phyloP scores from a whole-genome alignment of 495 filamentous ascomycete genomes.

The Oidiodendron maius region DNA sequence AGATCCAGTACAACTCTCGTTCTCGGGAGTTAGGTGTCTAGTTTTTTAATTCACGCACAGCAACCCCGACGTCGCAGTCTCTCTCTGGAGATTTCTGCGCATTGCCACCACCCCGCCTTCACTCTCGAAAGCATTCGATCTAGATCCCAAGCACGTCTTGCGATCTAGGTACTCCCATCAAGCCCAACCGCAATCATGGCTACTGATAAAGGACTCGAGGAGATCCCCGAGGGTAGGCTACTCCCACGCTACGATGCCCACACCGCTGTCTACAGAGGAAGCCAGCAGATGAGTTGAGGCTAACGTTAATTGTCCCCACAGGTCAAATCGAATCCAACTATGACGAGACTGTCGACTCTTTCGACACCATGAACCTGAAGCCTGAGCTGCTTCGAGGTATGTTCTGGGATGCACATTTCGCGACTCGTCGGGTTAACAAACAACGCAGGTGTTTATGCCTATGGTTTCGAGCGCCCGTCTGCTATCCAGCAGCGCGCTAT shows the following conservation, averaged over 20 bases:
- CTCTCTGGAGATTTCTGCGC: conserved; percentile 22
- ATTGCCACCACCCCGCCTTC: conserved; percentile 32
- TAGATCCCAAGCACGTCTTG: conserved; percentile 61
- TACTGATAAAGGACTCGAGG: conserved; percentile 93
- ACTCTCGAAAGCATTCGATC: conserved; percentile 29
- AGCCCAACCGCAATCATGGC: conserved; percentile 83
- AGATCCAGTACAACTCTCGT: conserved; percentile 26
- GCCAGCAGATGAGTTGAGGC: conserved; percentile 5
- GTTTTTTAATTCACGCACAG: conserved; percentile 22
- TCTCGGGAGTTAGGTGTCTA: conserved; percentile 38
- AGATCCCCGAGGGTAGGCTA: conserved; percentile 78
- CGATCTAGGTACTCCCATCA: conserved; percentile 54
- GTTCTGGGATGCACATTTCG: conserved; percentile 24
- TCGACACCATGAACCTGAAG: conserved; percentile 97
- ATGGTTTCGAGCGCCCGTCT: conserved; percentile 98
- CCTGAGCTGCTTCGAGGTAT: conserved; percentile 93
- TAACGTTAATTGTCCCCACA: conserved; percentile 32
- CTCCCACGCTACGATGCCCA: not conserved
- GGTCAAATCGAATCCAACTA: conserved; percentile 99
- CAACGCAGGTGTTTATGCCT: conserved; percentile 85
- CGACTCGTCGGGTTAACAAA: conserved; percentile 10
- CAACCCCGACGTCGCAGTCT: conserved; percentile 14
- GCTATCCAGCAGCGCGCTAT: conserved; percentile 99
- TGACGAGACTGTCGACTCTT: conserved; percentile 98
- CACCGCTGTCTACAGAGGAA: conserved; percentile 12